Evolutionary conservation across 768 basidiomycete species (phyloP), one percentile per base, ranked within the genome.

Genomic region (Wakefieldia striispora): DNA sequence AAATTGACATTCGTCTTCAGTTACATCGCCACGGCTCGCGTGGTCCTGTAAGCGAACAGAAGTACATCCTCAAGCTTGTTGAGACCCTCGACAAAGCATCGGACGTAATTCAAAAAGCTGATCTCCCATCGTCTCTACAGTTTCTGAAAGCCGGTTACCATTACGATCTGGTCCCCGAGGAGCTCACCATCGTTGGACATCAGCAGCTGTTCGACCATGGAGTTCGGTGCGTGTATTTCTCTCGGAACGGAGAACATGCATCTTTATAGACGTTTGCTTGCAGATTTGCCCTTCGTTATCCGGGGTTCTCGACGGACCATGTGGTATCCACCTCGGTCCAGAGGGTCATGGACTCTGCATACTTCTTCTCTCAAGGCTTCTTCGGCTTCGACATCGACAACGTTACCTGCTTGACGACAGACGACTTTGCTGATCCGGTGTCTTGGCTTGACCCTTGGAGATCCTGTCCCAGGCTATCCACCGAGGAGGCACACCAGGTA

Each of bases 21-120:
- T 63, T 76, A 55, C 70, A 70, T 50, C 58, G 74, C 16, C 75
- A 76, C 49, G 75, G 75, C 20, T 69, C 68, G 45, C 72, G 74
- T 35, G 69, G 63, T 53, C 74, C 71, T 13, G 52, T 51, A 13
- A 45, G 31, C 6, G 65, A 66, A 60, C 59, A 60, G 14, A 6
- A 14, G 23, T 66, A 57, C 50, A 69, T 74, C 40, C 53, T 55
- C 1, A 45, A 65, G 42, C 67, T 76, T 26, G 64, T 62, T 14
- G 38, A 49, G 13, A 72, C 68, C 42, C 66, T 75, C 5, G 53
- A 55, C 3, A 47, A 57, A 37, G 49, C 61, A 8, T 42, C 45
- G 16, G 58, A 60, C 2, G 43, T 49, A 23, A 65, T 72, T 36
- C 49, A 58, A 44, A 56, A 46, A 24, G 60, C 66, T 38, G 43